A percentile compares a stretch with the other conserved stretches of the same genome.
Evolutionary conservation across 2,329 filamentous ascomycete species (phyloP).

Genomic region (Xylaria sp.): DNA sequence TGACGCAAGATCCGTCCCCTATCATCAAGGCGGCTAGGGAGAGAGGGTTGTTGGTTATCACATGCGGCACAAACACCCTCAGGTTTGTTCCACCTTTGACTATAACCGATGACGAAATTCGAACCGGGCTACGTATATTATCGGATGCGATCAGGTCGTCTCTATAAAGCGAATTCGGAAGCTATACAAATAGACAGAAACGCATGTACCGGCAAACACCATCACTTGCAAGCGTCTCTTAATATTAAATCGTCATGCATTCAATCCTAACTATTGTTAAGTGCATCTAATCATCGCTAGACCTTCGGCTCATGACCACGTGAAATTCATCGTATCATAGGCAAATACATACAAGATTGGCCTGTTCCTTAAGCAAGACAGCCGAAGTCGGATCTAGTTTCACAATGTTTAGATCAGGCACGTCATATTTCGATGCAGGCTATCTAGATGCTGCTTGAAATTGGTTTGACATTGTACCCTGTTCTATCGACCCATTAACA

Average conservation of each 20-base stretch:
- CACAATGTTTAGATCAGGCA: constrained; percentile 4
- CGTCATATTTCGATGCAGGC: constrained; percentile 10
- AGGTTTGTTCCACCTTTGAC: constrained; percentile 90
- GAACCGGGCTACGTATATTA: constrained; percentile 79
- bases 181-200: background rate
- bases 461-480: constrained; percentile 8
- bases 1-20: constrained; percentile 75
- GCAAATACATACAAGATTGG: background rate
- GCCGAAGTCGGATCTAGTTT: constrained; percentile 8
- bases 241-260: background rate
- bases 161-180: constrained; percentile 13
- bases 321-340: constrained; percentile 2
- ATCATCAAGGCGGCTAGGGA: constrained; percentile 89
- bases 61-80: constrained; percentile 90
- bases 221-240: background rate
- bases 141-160: constrained; percentile 67
- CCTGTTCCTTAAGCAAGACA: background rate
- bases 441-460: background rate
- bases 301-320: constrained; percentile 6
- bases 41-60: constrained; percentile 89
- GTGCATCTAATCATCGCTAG: background rate
- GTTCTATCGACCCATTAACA: background rate
- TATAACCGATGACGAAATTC: constrained; percentile 83
- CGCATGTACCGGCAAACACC: background rate
- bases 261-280: background rate